Conservation (phyloP, 1,284 basidiomycete genomes). For the Sporisorium iseilematis-ciliati region DNA sequence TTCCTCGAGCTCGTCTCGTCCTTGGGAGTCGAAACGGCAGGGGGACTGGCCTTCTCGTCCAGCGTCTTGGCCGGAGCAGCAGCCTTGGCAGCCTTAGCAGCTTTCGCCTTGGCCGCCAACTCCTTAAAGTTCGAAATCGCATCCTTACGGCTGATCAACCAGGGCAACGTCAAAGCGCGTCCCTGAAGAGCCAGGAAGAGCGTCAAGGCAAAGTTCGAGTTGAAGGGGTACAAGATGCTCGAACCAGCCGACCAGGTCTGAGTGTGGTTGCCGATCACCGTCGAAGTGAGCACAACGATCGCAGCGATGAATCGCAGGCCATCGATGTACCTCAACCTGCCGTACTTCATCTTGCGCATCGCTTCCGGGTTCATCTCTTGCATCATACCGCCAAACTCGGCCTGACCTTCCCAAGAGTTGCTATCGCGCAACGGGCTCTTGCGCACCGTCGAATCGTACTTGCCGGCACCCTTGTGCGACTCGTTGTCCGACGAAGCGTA, state of each 20-base stretch:
- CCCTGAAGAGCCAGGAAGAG: conserved; percentile 51
- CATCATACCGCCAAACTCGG: conserved; percentile 15
- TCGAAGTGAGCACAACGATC: conserved; percentile 37
- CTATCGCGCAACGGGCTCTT: conserved; percentile 32
- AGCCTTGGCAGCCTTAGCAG: conserved; percentile 29
- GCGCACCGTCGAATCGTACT: conserved; percentile 17
- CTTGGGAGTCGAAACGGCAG: conserved; percentile 1
- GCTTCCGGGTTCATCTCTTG: conserved; percentile 3
- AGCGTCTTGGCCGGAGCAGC: conserved; percentile 27
- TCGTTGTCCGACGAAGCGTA: conserved; percentile 32
- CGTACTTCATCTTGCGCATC: conserved; percentile 48
- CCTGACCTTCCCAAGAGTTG: conserved; percentile 35
- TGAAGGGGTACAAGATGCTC: conserved; percentile 53
- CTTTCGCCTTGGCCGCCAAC: conserved; percentile 37
- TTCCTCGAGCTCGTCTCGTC: not conserved
- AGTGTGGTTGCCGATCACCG: conserved; percentile 23
- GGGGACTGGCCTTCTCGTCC: conserved; percentile 30
- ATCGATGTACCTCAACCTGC: conserved; percentile 45
- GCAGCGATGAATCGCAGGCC: conserved; percentile 45
- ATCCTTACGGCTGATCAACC: conserved; percentile 43
- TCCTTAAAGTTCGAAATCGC: conserved; percentile 28
- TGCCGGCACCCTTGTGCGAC: conserved; percentile 21
- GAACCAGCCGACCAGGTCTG: conserved; percentile 26
- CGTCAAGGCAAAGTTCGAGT: conserved; percentile 42
- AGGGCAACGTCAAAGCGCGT: conserved; percentile 34